Base-by-base conservation (phyloP, 2,329 filamentous ascomycete species). In the Cladosporium austrohemisphaericum region DNA sequence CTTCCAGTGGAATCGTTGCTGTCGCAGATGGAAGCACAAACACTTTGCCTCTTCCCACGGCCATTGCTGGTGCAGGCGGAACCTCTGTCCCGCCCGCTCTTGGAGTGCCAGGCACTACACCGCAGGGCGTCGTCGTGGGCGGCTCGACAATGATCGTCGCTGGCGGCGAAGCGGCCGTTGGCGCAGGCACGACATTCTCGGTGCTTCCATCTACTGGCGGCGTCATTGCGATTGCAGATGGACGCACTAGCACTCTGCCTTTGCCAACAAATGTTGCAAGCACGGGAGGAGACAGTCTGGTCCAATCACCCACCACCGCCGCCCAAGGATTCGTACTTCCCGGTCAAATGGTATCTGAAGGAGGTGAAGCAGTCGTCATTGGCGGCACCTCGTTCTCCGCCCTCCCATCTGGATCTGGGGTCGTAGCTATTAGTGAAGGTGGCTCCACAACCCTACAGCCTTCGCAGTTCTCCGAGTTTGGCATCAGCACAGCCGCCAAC, bases 301-400 rank as follows among this genome's bases (percentile, higher is more conserved):
- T 38, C 18, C 33, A 26, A 6, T 23, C 33, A n/a, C 5, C 22
- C 4, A 37, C 33, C 8, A 31, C 33, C 4, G 19, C 18, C 5
- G 13, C 18, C 1, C 40, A 32, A 13, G 38, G 16, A 2, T 29
- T 50, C 7, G 37, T 22, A 7, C 1, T 52, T 5, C 13, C 33
- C 19, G 41, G 49, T 22, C 26, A 19, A 14, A 52, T 37, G 2
- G 31, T 52, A 22, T 23, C 49, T 5, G 26, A 6, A 22, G 36
- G 49, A 6, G 41, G 36, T 8, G 18, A 9, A 18, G 37, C 18
- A 8, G 28, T 49, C 11, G 37, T 18, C 23, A n/a, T 41, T 19
- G 36, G 29, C 8, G 43, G 49, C 1, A 47, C 43, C 1, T 41
- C 49, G 3, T 52, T 41, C 43, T 48, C 49, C 11, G 49, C 49